These are phyloP conservation scores for Vachellia pachyceras DNA, from an alignment of 306 rosid species.

Conservation along the genomic window DNA sequence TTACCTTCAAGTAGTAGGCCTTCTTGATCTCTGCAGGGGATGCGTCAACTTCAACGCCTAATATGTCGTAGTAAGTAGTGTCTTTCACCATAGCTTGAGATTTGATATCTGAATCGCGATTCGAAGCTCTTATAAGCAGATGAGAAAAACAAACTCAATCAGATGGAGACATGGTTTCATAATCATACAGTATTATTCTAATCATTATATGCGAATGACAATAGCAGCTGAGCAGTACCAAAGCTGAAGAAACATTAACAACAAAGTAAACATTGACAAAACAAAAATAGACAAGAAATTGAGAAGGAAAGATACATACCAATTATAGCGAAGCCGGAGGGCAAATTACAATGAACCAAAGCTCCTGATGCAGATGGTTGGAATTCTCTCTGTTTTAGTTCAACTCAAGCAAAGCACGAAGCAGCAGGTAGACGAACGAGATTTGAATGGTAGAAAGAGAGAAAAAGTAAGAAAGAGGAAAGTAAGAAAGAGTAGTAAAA, in stretches of 20 bases:
- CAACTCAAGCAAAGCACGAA: neutral
- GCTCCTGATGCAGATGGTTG: neutral
- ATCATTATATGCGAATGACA: neutral
- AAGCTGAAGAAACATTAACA: constrained; percentile 4
- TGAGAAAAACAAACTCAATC: neutral
- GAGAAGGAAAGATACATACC: neutral
- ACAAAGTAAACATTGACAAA: constrained; percentile 23
- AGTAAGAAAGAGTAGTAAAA: too few species aligned
- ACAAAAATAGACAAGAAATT: constrained; percentile 22
- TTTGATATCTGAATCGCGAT: constrained; percentile 38
- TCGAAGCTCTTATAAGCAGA: constrained; percentile 40
- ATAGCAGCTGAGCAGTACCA: neutral
- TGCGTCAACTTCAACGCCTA: constrained; percentile 77
- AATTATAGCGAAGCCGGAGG: neutral
- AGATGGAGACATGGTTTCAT: neutral
- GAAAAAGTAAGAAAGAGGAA: too few species aligned
- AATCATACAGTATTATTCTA: neutral
- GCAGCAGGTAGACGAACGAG: neutral
- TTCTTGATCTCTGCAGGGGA: constrained; percentile 81
- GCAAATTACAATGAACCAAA: neutral
- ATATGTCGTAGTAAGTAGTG: constrained; percentile 68
- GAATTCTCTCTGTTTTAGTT: neutral
- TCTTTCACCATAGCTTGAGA: constrained; percentile 83
- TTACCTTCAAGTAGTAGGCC: constrained; percentile 91
- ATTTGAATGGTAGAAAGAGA: constrained; percentile 10